Base-by-base conservation (phyloP, 2,329 filamentous ascomycete species). In the Hypoxylon rubiginosum region DNA sequence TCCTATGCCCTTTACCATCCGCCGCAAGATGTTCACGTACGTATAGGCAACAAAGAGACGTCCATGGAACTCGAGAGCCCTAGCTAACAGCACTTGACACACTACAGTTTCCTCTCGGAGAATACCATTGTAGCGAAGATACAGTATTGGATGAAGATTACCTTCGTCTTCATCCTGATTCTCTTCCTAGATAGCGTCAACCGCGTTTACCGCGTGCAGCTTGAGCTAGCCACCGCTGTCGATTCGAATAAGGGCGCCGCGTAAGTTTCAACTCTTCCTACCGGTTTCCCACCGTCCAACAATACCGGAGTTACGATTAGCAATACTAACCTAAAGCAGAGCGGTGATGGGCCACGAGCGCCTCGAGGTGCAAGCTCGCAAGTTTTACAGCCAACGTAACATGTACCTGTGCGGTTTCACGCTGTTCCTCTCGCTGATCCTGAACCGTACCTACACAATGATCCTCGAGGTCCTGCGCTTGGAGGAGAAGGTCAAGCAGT, bases 371-470 rank as follows among this genome's bases (percentile, higher is more conserved):
- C 96, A 99, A 82, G 95, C 96, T 71, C 94, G 96, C 87, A 99
- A 99, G 84, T 99, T 99, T 87, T 99, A 99, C 88, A 97, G 94
- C 68, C 95, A 99, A 85, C 94, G 96, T 82, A 99, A 99, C 90
- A 99, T 99, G 96, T 99, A 99, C 84, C 94, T 99, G 68, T 98
- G 96, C 82, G 96, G 96, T 75, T 99, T 99, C 86, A 99, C 96
- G 4, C 91, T 99, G 70, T 98, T 99, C 89, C 91, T 99, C 68
- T 98, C 95, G 58, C 87, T 99, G 71, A 99, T 99, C 82, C 92
- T 97, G 79, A 98, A 99, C 90, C 95, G 96, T 78, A 99, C 96
- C 78, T 99, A 98, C 85, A 92, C 91, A 77, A 95, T 98, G 92
- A 97, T 97, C 77, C 88, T 97, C 71, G 94, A 97, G 74, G 89